Conservation (phyloP, 2,329 filamentous ascomycete species). For the Colletotrichum tanaceti region DNA sequence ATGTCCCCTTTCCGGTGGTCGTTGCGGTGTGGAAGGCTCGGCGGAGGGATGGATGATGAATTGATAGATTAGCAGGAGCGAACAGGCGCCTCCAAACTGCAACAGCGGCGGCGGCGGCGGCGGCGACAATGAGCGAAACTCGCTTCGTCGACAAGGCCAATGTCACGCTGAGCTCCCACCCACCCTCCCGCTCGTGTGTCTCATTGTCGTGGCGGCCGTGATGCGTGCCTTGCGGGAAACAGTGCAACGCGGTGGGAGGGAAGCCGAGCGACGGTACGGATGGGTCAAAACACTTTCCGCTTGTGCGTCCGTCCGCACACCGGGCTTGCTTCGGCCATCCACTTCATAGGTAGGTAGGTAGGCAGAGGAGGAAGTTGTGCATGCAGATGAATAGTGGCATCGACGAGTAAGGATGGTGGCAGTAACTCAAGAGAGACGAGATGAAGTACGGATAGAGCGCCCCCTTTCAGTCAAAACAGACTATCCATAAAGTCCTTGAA, state of each 20-base stretch:
- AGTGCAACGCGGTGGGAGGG: constrained; percentile 5
- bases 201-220: constrained; percentile 22
- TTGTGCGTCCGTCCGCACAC: constrained; percentile 16
- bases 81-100: constrained; percentile 21
- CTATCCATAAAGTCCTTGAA: not conserved
- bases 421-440: constrained; percentile 3
- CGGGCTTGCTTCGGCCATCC: constrained; percentile 11
- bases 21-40: constrained; percentile 25
- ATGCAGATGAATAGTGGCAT: constrained; percentile 17
- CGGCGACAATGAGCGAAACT: constrained; percentile 9
- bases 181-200: not conserved
- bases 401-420: constrained; percentile 23
- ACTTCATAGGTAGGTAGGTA: too few species aligned
- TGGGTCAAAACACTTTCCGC: constrained; percentile 16
- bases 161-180: not conserved
- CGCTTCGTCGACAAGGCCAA: constrained; percentile 2
- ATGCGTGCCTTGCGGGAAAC: constrained; percentile 11
- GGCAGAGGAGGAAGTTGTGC: not conserved
- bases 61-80: not conserved
- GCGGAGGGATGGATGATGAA: not conserved
- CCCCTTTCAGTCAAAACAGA: constrained; percentile 12
- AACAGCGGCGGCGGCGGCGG: not conserved
- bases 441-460: constrained; percentile 33
- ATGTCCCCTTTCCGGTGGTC: constrained; percentile 20
- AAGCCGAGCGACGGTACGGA: constrained; percentile 4